phyloP scores from a whole-genome alignment of 208 protist genomes.

The Leishmania gerbilli region DNA sequence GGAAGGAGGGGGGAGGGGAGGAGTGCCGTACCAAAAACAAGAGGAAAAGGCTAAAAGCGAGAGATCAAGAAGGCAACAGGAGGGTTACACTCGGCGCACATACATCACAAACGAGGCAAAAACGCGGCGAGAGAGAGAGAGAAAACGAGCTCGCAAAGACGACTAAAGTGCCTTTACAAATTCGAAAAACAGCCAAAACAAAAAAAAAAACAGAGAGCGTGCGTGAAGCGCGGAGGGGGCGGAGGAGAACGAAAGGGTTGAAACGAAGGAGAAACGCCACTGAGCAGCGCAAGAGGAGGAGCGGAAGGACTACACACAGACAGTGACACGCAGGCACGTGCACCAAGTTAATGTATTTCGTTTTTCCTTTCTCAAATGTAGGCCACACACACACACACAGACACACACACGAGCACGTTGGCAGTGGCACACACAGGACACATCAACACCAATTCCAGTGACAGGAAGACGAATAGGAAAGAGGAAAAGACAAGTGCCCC shows the following conservation, averaged over 20 bases:
- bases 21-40: not conserved
- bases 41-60: not conserved
- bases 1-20: not conserved
- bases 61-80: conserved; percentile 3
- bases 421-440: not conserved
- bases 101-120: not conserved
- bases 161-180: not conserved
- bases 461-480: conserved; percentile 8
- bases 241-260: not conserved
- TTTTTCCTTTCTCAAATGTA: not conserved
- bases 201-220: not conserved
- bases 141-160: not conserved
- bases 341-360: not conserved
- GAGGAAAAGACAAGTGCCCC: conserved; percentile 1
- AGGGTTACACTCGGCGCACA: not conserved
- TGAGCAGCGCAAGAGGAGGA: not conserved
- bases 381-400: not conserved
- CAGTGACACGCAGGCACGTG: not conserved
- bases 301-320: not conserved
- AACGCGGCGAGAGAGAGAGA: not conserved
- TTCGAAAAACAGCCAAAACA: not conserved
- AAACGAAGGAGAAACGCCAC: not conserved
- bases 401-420: conserved; percentile 5
- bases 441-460: not conserved
- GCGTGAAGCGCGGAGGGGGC: not conserved